Base-by-base conservation (phyloP, 1,284 basidiomycete species). In the Cutaneotrichosporon mucoides region DNA sequence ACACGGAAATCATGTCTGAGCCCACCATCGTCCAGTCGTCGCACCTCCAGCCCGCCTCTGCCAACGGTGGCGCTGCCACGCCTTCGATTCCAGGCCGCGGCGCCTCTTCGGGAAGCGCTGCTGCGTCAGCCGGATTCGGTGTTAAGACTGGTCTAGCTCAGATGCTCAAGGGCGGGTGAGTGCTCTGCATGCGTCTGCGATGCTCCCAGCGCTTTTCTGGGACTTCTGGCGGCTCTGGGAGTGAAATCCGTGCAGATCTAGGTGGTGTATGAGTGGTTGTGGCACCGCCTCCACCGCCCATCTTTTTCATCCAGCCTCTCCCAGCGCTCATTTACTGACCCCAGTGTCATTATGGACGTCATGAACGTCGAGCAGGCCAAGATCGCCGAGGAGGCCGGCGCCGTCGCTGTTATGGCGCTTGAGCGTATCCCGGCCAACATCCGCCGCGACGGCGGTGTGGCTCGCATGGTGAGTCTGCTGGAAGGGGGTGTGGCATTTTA, bases 361-460 rank as follows among this genome's bases (percentile, higher is more conserved):
- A 72, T 74, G 71, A 69, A 73, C 61, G 71, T 70, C 55, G 76
- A 78, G 64, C 75, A 77, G 87, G 95, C 95, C 62, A 88, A 91
- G 65, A 94, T 98, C 69, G 95, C 95, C 60, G 95, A 98, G 75
- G 93, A 96, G 75, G 95, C 95, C 8, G 95, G 96, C 61, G 95
- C 95, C 11, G 93, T 91, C 76, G 95, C 95, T 64, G 95, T 99
- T 65, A 98, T 99, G 95, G 92, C 92, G 11, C 83, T 94, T 7
- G 92, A 97, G 78, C 84, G 95, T 66, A 93, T 99, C 11, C 95
- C 95, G 15, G 94, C 95, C 38, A 93, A 98, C 75, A 99, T 99
- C 71, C 85, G 93, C 64, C 83, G 83, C 42, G 82, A 90, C 76
- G 93, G 93, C 44, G 93, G 93, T 63, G 93, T 97, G 56, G 90